Evolutionary conservation across 768 basidiomycete genomes (phyloP), one percentile per base, ranked within the genome.

Genomic region (Artomyces pyxidatus): DNA sequence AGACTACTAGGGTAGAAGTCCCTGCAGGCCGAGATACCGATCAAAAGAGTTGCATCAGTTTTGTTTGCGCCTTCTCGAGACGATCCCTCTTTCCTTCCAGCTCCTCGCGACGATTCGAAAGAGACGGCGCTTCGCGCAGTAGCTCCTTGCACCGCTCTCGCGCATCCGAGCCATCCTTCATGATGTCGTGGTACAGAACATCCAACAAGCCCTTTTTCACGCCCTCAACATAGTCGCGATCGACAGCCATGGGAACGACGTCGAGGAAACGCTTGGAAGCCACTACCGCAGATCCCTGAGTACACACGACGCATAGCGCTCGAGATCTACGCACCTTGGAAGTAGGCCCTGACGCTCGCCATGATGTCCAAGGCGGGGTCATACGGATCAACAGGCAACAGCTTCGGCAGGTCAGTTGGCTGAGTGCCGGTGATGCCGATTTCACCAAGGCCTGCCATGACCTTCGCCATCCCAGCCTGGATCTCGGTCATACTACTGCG

Each of bases 271-370:
- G 70, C 59, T 80, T 79, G 59, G 75, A 79, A 0, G 76, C 73
- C 2, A 81, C 79, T 64, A 4, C 17, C 16, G n/a, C 12, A 7
- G 17, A 1, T 35, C 17, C 17, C 32, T 12, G 14, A 7, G 32
- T 35, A 56, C 22, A 4, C 14, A 22, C 16, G 49, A 22, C 9
- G 23, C 22, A 22, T n/a, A n/a, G n/a, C n/a, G n/a, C n/a, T n/a
- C n/a, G n/a, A n/a, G n/a, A n/a, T n/a, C n/a, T n/a, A 32, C 58
- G 11, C 55, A 83, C 84, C 83, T 74, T 83, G 79, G 59, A 85
- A 85, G 52, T 85, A 85, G 0, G 80, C 83, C 9, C 80, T 67
- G 3, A 83, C 80, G 45, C 80, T 74, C 0, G 82, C 81, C 83
- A 85, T 85, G 52, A 85, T 80, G 4, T 60, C 54, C 10, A 85